phyloP scores from a whole-genome alignment of 1,139 yeast genomes.

The Candida sp. region DNA sequence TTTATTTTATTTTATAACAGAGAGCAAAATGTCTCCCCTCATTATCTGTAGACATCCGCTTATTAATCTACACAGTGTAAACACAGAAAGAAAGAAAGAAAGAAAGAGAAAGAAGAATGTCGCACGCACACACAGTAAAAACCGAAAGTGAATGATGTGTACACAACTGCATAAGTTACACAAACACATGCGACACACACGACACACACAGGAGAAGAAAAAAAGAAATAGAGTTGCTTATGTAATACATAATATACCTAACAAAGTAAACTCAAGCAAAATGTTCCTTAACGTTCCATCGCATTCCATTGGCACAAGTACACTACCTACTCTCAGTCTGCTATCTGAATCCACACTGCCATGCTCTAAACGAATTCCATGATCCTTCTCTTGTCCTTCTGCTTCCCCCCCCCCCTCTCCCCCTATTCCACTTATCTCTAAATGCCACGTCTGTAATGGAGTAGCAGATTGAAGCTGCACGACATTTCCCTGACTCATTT shows the following conservation, averaged over 20 bases:
- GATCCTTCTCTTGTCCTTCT: not conserved
- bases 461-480: no score
- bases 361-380: not conserved
- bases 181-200: not conserved
- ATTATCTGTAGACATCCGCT: not conserved
- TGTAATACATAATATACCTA: not conserved
- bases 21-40: constrained; percentile 1
- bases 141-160: not conserved
- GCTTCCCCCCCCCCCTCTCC: no score
- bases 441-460: no score
- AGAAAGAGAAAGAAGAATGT: not conserved
- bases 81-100: no score
- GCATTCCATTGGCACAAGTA: not conserved
- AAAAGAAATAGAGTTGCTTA: not conserved
- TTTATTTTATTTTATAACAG: not conserved
- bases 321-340: not conserved
- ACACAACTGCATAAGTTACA: not conserved
- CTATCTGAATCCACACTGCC: not conserved
- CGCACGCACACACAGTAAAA: not conserved
- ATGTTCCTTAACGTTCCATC: not conserved
- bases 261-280: not conserved
- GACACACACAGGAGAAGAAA: not conserved
- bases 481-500: not conserved
- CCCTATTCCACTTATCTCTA: not conserved
- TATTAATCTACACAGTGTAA: not conserved